A percentile compares a stretch with the other conserved stretches of the same genome.
These are phyloP conservation scores for Sugiyamaella qingdaonensis DNA, from an alignment of 805 yeast genomes.

Conservation along the genomic window DNA sequence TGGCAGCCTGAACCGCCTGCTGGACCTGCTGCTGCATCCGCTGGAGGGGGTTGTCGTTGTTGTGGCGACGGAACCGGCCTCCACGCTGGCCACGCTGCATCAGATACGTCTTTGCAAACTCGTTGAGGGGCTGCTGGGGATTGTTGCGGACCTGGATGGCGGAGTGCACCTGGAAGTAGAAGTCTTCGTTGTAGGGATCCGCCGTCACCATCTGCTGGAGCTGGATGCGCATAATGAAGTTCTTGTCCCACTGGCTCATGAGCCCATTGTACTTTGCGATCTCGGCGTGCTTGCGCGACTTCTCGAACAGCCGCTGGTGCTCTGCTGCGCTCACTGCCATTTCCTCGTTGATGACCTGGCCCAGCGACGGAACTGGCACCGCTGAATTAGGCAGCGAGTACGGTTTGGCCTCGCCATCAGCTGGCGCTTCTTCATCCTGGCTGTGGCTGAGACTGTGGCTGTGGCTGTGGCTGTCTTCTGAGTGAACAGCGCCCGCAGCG, in stretches of 20 bases:
- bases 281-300: conserved; percentile 22
- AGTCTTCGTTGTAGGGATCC: conserved; percentile 96
- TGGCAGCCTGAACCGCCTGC: conserved; percentile 92
- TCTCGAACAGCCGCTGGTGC: conserved; percentile 18
- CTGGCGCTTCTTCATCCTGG: conserved; percentile 27
- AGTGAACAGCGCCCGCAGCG: conserved; percentile 8
- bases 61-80: conserved; percentile 30
- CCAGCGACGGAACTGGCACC: conserved; percentile 15
- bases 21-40: conserved; percentile 98
- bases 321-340: conserved; percentile 18
- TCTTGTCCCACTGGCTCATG: conserved; percentile 97
- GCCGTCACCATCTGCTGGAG: conserved; percentile 93
- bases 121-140: conserved; percentile 54
- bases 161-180: conserved; percentile 88
- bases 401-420: conserved; percentile 7
- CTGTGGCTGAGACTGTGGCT: conserved; percentile 17
- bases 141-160: conserved; percentile 60
- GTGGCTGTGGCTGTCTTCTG: conserved; percentile 15
- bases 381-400: conserved; percentile 11
- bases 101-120: conserved; percentile 88
- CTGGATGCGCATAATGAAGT: conserved; percentile 90
- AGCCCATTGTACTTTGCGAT: conserved; percentile 83
- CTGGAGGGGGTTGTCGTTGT: conserved; percentile 80
- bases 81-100: conserved; percentile 88
- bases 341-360: conserved; percentile 23